A percentile compares a stretch with the other conserved stretches of the same genome.
Conservation (phyloP, 2,329 filamentous ascomycete species). For the Fusarium pseudoanthophilum region DNA sequence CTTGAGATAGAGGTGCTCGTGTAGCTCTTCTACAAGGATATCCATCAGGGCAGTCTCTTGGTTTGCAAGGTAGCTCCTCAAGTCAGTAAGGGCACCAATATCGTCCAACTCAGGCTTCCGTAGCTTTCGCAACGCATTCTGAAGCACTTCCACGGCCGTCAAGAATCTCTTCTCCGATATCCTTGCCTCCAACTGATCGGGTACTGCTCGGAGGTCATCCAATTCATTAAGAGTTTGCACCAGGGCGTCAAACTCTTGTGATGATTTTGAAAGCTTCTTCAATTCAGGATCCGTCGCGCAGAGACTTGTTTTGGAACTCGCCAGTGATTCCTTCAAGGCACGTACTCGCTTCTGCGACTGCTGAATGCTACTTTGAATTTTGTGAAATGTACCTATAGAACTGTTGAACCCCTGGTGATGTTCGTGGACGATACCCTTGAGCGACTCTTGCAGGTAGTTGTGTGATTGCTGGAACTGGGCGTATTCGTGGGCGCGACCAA, state of each 20-base stretch:
- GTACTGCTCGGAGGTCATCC: slow-evolving; percentile 88
- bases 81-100: slow-evolving; percentile 87
- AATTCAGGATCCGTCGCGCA: slow-evolving; percentile 89
- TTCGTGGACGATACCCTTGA: slow-evolving; percentile 97
- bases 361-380: slow-evolving; percentile 94
- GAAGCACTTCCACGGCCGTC: slow-evolving; percentile 89
- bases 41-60: slow-evolving; percentile 93
- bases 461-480: slow-evolving; percentile 85
- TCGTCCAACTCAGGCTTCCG: slow-evolving; percentile 89
- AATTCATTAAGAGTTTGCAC: slow-evolving; percentile 84
- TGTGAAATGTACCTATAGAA: slow-evolving; percentile 98
- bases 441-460: slow-evolving; percentile 86
- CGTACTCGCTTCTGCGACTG: slow-evolving; percentile 87
- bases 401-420: slow-evolving; percentile 99
- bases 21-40: slow-evolving; percentile 95
- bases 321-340: slow-evolving; percentile 82
- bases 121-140: slow-evolving; percentile 85
- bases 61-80: slow-evolving; percentile 88
- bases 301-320: slow-evolving; percentile 81
- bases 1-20: slow-evolving; percentile 97
- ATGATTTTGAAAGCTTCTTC: slow-evolving; percentile 86
- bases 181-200: slow-evolving; percentile 90
- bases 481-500: slow-evolving; percentile 91
- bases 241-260: slow-evolving; percentile 90
- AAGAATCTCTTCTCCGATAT: slow-evolving; percentile 98